Percentiles rank a stretch among this genome's conserved stretches.
phyloP scores from a whole-genome alignment of 148 eudicot genomes.

The Fagopyrum homotropicum region DNA sequence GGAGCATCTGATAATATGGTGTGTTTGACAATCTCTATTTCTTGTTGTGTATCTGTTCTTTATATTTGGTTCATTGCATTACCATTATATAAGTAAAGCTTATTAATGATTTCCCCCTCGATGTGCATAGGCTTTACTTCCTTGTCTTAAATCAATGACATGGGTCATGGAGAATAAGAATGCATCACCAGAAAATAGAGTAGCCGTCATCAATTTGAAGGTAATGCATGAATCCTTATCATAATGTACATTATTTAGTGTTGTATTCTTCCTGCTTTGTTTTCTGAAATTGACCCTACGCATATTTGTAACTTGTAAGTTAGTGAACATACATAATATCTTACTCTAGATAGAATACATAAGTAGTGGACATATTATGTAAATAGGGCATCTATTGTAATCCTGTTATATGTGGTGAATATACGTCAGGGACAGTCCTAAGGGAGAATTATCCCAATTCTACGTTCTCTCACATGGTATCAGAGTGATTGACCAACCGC shows the following conservation, averaged over 20 bases:
- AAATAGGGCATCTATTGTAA: no score
- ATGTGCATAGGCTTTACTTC: conserved; percentile 48
- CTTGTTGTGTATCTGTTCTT: neutral
- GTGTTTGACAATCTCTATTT: neutral
- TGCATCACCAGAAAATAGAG: conserved; percentile 63
- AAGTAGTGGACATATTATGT: no score
- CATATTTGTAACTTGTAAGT: neutral
- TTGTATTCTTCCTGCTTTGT: neutral
- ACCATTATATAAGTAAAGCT: neutral
- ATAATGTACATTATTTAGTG: neutral
- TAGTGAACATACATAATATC: neutral
- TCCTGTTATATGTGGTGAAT: no score
- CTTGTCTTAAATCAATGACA: conserved; percentile 94
- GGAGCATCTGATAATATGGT: conserved; percentile 65
- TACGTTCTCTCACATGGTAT: no score
- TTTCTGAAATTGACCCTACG: neutral
- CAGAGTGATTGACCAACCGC: no score
- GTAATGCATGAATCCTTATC: conserved; percentile 25
- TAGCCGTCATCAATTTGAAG: conserved; percentile 86
- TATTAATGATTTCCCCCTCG: conserved; percentile 4
- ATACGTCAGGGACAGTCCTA: no score
- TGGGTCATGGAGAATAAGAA: conserved; percentile 90
- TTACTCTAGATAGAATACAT: neutral
- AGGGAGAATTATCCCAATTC: no score
- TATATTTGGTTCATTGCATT: neutral